Percentiles rank a stretch among this genome's conserved stretches.
phyloP scores from a whole-genome alignment of 2,329 filamentous ascomycete genomes.

The Fusarium torulosum region DNA sequence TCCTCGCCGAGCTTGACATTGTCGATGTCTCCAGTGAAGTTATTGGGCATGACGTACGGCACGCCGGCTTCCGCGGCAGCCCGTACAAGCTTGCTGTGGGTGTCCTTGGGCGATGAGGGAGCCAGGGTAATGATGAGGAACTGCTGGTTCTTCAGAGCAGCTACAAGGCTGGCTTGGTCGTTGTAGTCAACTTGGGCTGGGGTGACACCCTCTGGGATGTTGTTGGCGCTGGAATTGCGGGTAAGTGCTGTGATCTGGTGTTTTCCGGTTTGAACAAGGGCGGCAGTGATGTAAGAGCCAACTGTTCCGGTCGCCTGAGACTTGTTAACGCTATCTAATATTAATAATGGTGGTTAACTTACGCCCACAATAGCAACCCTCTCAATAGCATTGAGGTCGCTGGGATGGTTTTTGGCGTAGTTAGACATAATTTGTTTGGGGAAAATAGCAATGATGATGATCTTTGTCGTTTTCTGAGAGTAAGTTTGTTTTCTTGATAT shows the following conservation, averaged over 20 bases:
- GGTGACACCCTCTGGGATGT: conserved; percentile 59
- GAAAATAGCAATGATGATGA: too few species aligned
- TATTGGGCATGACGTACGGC: conserved; percentile 65
- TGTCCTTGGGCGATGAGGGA: conserved; percentile 55
- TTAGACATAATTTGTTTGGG: too few species aligned
- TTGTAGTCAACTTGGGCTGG: conserved; percentile 59
- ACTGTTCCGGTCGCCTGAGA: conserved; percentile 27
- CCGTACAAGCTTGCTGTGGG: conserved; percentile 59
- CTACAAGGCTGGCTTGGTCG: conserved; percentile 57
- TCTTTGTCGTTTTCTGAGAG: background rate
- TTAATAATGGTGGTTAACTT: conserved; percentile 39
- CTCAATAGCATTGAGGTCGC: conserved; percentile 53
- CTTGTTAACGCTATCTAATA: rapidly evolving
- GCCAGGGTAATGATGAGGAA: conserved; percentile 65
- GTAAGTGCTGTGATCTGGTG: conserved; percentile 67
- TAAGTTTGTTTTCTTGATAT: background rate
- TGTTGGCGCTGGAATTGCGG: conserved; percentile 57
- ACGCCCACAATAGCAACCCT: conserved; percentile 60
- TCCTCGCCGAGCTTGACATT: conserved; percentile 50
- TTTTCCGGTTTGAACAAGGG: conserved; percentile 62
- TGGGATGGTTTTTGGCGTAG: conserved; percentile 45
- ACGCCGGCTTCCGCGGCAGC: conserved; percentile 66
- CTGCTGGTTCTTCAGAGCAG: conserved; percentile 66
- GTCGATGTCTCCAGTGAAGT: conserved; percentile 52
- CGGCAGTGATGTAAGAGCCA: conserved; percentile 51